Percentiles rank a stretch among this genome's conserved stretches.
phyloP scores from a whole-genome alignment of 2,329 filamentous ascomycete species.

The Xylariaceae sp. region DNA sequence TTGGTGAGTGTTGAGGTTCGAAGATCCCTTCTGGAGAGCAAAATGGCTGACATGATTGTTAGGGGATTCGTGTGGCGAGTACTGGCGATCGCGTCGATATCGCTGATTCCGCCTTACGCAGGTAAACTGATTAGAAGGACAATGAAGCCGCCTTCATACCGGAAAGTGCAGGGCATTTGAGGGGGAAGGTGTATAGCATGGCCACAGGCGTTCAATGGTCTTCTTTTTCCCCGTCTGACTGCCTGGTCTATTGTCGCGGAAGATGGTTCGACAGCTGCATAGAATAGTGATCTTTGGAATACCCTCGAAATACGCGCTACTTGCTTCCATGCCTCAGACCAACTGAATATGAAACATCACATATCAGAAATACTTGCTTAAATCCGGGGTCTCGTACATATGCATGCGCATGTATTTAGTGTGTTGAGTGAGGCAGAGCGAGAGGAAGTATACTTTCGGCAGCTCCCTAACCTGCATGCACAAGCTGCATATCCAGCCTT shows the following conservation, averaged over 20 bases:
- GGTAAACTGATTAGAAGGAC: conserved; percentile 80
- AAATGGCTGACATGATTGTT: conserved; percentile 7
- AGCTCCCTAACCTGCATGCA: too few relatives aligned
- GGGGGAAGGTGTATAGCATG: neutral
- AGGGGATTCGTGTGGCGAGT: conserved; percentile 89
- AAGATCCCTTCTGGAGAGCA: neutral
- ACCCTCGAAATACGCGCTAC: neutral
- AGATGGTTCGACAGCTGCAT: neutral
- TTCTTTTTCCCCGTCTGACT: too few relatives aligned
- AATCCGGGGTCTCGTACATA: too few relatives aligned
- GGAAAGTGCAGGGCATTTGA: conserved; percentile 78
- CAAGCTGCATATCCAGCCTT: too few relatives aligned
- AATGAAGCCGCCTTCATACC: conserved; percentile 87
- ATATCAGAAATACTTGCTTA: too few relatives aligned
- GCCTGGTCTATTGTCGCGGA: neutral
- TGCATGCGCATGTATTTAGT: too few relatives aligned
- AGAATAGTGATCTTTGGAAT: neutral
- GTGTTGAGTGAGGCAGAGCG: too few relatives aligned
- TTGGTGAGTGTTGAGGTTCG: conserved; percentile 40
- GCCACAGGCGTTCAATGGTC: too few relatives aligned
- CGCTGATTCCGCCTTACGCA: conserved; percentile 80
- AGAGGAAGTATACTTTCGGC: too few relatives aligned
- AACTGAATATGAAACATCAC: too few relatives aligned
- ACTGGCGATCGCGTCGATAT: conserved; percentile 71
- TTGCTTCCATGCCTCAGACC: neutral